Evolutionary conservation across 2,329 filamentous ascomycete species (phyloP).

Genomic region (Diplodia corticola): DNA sequence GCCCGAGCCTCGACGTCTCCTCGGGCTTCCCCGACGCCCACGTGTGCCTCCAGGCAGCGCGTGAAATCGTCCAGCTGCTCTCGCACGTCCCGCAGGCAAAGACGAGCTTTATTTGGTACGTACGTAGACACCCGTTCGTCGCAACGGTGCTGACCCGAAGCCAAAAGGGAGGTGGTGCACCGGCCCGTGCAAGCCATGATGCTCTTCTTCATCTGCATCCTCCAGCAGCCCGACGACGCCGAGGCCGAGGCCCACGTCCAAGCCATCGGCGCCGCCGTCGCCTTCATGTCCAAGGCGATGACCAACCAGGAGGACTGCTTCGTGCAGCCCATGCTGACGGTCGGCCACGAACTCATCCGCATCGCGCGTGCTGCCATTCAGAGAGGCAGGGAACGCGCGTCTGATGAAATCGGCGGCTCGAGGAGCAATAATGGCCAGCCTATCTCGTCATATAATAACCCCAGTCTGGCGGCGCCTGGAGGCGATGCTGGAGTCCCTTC

Average conservation of each 20-base stretch:
- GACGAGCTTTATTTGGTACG: slow-evolving; percentile 1
- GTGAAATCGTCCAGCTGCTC: background rate
- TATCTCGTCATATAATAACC: too few relatives aligned
- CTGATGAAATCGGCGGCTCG: background rate
- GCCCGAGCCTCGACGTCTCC: background rate
- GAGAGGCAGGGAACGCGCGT: background rate
- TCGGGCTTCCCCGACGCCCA: background rate
- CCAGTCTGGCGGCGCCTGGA: too few relatives aligned
- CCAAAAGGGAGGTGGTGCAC: background rate
- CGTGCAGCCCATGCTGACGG: background rate
- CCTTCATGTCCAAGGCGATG: background rate
- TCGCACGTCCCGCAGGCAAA: background rate
- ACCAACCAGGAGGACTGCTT: background rate
- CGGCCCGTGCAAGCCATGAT: background rate
- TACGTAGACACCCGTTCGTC: rapidly evolving
- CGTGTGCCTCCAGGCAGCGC: background rate
- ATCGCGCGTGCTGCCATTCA: background rate
- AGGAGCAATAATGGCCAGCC: background rate
- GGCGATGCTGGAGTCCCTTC: background rate
- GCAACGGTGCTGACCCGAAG: background rate
- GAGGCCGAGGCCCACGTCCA: background rate
- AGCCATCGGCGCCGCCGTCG: background rate
- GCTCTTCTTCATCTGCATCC: slow-evolving; percentile 6
- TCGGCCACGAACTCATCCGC: background rate
- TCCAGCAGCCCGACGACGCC: background rate